phyloP scores from a whole-genome alignment of 768 basidiomycete species.

The Suillus lakei region DNA sequence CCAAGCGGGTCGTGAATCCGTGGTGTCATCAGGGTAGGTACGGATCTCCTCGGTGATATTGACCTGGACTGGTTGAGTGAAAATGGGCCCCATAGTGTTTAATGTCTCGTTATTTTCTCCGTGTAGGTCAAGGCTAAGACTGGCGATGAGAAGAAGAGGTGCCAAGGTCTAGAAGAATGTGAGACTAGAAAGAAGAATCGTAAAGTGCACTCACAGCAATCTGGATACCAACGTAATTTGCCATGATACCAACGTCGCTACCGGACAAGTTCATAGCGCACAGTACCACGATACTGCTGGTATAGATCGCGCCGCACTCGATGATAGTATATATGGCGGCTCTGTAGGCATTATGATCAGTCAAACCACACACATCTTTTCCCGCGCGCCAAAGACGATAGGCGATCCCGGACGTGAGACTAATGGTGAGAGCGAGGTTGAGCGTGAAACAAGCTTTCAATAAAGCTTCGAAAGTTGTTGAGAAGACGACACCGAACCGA shows the following conservation, averaged over 20 bases:
- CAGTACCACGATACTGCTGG: constrained; percentile 17
- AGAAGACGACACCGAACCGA: background rate
- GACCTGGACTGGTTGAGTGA: background rate
- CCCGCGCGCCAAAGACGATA: constrained; percentile 18
- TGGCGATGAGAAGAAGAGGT: background rate
- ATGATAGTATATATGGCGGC: constrained; percentile 20
- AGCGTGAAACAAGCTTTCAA: constrained; percentile 6
- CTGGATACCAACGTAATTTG: constrained; percentile 6
- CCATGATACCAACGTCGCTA: background rate
- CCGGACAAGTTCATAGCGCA: constrained; percentile 9
- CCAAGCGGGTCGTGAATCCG: background rate
- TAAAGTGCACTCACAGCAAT: background rate
- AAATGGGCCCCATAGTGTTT: background rate
- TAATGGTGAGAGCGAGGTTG: constrained; percentile 17
- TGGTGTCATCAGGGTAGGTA: background rate
- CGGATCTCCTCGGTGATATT: background rate
- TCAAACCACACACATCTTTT: background rate
- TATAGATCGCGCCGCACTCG: constrained; percentile 23
- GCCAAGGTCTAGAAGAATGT: background rate
- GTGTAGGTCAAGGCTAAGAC: background rate
- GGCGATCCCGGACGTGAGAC: constrained; percentile 19
- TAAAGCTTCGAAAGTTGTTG: background rate
- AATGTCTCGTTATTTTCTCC: background rate
- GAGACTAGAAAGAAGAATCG: background rate
- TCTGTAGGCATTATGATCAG: constrained; percentile 10